Evolutionary conservation across 1,284 basidiomycete genomes (phyloP).

Genomic region (Termitomyces sp.): DNA sequence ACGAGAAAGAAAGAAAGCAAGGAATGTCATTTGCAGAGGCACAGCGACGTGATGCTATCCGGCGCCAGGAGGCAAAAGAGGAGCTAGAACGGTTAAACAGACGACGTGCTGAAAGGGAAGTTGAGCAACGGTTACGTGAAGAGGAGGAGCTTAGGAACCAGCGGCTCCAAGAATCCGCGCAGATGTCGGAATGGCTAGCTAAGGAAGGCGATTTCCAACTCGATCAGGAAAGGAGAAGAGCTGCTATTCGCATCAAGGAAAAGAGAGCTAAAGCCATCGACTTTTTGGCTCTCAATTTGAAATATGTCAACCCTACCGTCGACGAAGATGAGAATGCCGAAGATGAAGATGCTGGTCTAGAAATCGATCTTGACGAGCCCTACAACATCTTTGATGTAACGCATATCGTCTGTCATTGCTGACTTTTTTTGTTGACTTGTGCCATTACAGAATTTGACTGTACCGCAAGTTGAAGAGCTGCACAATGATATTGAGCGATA

Average conservation of each 20-base stretch:
- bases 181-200: conserved; percentile 97
- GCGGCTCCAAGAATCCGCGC: conserved; percentile 86
- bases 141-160: conserved; percentile 90
- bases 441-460: conserved; percentile 67
- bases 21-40: conserved; percentile 82
- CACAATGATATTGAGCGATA: conserved; percentile 95
- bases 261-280: conserved; percentile 95
- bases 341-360: conserved; percentile 79
- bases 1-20: conserved; percentile 89
- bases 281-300: conserved; percentile 89
- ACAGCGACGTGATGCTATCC: conserved; percentile 72
- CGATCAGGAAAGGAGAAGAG: conserved; percentile 87
- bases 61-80: conserved; percentile 89
- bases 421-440: conserved; percentile 16
- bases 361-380: conserved; percentile 97
- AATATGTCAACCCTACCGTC: conserved; percentile 71
- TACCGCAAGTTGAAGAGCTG: conserved; percentile 88
- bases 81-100: conserved; percentile 91
- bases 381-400: conserved; percentile 91
- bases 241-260: conserved; percentile 91
- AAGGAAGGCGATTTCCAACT: conserved; percentile 98
- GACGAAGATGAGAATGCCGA: conserved; percentile 69
- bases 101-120: conserved; percentile 88
- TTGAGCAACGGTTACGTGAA: conserved; percentile 82
- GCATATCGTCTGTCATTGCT: conserved; percentile 24